Evolutionary conservation across 164 flowering plant species (phyloP).

Genomic region (Annona cherimola): DNA sequence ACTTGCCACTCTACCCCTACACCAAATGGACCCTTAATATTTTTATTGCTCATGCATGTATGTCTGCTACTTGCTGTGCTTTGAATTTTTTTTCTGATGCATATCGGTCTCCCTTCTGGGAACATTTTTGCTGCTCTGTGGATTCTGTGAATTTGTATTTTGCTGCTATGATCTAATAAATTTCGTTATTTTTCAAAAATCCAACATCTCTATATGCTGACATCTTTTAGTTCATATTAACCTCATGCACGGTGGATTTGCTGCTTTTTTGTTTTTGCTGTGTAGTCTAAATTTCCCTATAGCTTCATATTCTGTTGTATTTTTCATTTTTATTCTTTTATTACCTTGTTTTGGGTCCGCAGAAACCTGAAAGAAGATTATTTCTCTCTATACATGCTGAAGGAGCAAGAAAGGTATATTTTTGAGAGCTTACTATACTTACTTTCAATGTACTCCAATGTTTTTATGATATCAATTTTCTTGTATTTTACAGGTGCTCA

Average conservation of each 20-base stretch:
- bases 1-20: too few relatives aligned
- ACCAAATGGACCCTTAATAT: too few relatives aligned
- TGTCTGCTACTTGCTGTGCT: too few relatives aligned
- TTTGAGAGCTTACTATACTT: background rate
- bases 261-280: background rate
- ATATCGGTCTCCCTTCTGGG: too few relatives aligned
- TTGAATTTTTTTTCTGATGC: too few relatives aligned
- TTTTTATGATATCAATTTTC: background rate
- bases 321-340: background rate
- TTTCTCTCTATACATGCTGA: conserved; percentile 72
- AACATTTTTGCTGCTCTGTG: too few relatives aligned
- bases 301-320: background rate
- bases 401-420: conserved; percentile 82
- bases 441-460: background rate
- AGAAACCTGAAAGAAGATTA: conserved; percentile 84
- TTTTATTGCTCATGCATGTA: too few relatives aligned
- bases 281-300: background rate
- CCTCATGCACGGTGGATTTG: background rate
- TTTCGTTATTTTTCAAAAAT: too few relatives aligned
- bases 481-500: conserved; percentile 61
- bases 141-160: background rate
- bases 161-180: background rate
- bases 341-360: conserved; percentile 19
- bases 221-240: background rate
- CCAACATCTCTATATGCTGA: background rate